Conservation (phyloP, 768 basidiomycete species). For the Hydnomerulius pinastri region DNA sequence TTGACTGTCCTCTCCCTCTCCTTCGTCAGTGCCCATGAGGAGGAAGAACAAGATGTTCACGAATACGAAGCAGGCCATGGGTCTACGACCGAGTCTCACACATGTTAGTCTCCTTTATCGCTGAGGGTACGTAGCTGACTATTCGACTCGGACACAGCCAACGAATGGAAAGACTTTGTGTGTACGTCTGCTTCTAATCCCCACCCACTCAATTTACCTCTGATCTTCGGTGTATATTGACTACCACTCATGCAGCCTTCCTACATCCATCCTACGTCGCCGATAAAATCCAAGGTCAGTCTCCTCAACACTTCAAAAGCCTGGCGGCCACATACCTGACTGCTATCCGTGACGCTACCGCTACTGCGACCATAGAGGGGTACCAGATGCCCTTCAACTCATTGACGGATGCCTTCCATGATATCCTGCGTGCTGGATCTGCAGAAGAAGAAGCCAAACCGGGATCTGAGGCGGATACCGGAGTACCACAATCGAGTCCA, state of each 20-base stretch:
- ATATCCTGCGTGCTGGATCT: not conserved
- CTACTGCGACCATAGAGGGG: not conserved
- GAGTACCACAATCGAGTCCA: not conserved
- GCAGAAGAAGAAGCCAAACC: no score
- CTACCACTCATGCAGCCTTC: not conserved
- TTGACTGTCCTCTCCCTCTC: not conserved
- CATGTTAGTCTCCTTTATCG: conserved; percentile 1
- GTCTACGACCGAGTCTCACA: not conserved
- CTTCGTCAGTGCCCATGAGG: not conserved
- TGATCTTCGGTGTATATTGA: no score
- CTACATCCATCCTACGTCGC: not conserved
- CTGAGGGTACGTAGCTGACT: not conserved
- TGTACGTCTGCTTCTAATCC: not conserved
- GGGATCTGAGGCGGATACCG: no score
- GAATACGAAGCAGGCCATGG: not conserved
- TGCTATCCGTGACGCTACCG: not conserved
- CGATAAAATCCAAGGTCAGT: conserved; percentile 1
- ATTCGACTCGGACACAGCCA: not conserved
- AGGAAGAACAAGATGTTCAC: not conserved
- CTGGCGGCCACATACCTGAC: not conserved
- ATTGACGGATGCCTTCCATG: not conserved
- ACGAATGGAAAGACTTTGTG: conserved; percentile 1
- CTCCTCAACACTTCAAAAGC: not conserved
- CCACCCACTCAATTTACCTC: not conserved
- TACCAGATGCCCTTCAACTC: not conserved